Percentiles rank a stretch among this genome's conserved stretches.
Evolutionary conservation across 2,329 filamentous ascomycete species (phyloP).

Genomic region (Hypoxylon rubiginosum): DNA sequence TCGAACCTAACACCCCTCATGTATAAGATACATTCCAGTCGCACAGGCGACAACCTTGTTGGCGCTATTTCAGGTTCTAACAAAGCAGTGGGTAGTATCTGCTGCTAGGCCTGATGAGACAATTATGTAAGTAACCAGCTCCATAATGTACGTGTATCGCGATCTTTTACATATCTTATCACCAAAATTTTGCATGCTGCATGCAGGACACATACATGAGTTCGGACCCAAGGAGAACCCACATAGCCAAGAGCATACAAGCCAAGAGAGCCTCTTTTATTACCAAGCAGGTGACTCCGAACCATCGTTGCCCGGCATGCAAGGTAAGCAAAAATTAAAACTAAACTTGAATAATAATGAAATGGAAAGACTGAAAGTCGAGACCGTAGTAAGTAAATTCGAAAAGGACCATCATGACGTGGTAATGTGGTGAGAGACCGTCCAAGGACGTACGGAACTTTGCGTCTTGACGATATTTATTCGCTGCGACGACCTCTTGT

Average conservation of each 20-base stretch:
- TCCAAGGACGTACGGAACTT: slow-evolving; percentile 11
- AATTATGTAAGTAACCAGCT: neutral
- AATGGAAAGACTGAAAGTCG: neutral
- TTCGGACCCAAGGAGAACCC: slow-evolving; percentile 10
- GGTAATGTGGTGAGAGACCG: slow-evolving; percentile 19
- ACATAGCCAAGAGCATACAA: neutral
- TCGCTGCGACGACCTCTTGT: slow-evolving; percentile 19
- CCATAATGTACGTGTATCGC: neutral
- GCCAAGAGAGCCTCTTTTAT: slow-evolving; percentile 9
- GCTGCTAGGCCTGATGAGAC: slow-evolving; percentile 13
- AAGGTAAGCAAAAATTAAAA: slow-evolving; percentile 16
- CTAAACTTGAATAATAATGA: neutral
- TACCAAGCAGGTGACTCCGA: neutral
- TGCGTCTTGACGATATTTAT: slow-evolving; percentile 4
- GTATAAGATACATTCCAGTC: too few relatives aligned
- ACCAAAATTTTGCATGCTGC: slow-evolving; percentile 14
- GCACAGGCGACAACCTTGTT: slow-evolving; percentile 19
- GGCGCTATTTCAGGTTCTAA: neutral
- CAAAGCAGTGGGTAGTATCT: slow-evolving; percentile 10
- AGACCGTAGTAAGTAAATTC: neutral
- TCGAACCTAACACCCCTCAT: too few relatives aligned
- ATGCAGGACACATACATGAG: slow-evolving; percentile 13
- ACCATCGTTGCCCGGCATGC: slow-evolving; percentile 17
- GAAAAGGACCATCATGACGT: slow-evolving; percentile 27
- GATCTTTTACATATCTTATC: slow-evolving; percentile 19